Conservation (phyloP, 805 yeast species). For the Candida berthetii region DNA sequence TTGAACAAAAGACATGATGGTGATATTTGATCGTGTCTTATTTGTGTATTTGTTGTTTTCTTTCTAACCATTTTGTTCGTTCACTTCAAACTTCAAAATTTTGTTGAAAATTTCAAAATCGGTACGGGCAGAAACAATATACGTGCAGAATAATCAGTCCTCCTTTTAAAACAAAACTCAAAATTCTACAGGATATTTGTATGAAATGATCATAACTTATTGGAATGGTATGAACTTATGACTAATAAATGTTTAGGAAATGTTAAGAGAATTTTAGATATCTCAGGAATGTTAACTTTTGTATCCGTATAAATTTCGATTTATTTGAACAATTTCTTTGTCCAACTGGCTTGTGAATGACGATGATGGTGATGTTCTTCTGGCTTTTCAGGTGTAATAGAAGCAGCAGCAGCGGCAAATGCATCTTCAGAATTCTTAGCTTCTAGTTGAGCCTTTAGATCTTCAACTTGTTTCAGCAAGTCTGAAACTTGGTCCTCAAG, state of each 20-base stretch:
- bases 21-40: neutral
- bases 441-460: slow-evolving; percentile 20
- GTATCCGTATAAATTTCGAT: neutral
- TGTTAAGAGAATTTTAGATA: too few species aligned
- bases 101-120: neutral
- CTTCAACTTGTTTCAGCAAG: slow-evolving; percentile 35
- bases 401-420: neutral
- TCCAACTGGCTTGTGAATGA: slow-evolving; percentile 17
- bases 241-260: neutral
- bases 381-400: neutral
- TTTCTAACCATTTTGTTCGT: neutral
- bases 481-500: slow-evolving; percentile 46
- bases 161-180: too few species aligned
- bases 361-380: neutral
- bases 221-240: neutral
- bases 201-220: too few species aligned
- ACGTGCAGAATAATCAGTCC: too few species aligned
- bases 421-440: neutral
- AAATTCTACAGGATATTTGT: too few species aligned
- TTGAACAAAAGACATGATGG: neutral
- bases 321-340: slow-evolving; percentile 15
- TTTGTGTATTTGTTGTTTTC: neutral
- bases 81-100: neutral
- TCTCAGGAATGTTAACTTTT: too few species aligned
- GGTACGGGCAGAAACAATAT: neutral